Evolutionary conservation across 2,329 filamentous ascomycete species (phyloP), one percentile per base, ranked within the genome.

Genomic region (Chrysosporium queenslandicum): DNA sequence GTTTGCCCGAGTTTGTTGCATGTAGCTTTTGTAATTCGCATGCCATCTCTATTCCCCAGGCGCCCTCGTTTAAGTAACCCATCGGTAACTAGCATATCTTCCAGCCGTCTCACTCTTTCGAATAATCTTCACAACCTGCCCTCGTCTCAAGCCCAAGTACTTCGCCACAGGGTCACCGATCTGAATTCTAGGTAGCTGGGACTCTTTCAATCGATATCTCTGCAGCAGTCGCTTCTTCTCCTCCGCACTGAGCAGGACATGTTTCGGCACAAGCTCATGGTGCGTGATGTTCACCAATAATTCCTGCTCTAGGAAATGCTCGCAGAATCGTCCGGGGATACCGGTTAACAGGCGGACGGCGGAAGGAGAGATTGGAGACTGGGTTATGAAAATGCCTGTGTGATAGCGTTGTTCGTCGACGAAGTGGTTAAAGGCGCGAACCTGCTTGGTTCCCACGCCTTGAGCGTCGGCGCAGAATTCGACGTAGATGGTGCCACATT

Each of bases 101-200:
- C 92, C 92, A 12, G 92, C 92, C 52, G 92, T 98, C 77, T 97
- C 92, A 65, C 85, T 90, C 69, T 85, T 90, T 59, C 92, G 79
- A 63, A 98, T 96, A 63, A 98, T 98, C 80, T 98, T 98, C 64
- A 98, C 92, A 2, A 98, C 90, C 71, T 96, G 87, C 2, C 90
- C 89, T 66, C 90, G 80, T 74, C 86, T 85, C 66, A 98, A 74
- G 11, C 92, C 92, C 52, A 96, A 74, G 69, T 97, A 98, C 63
- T 86, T 83, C 23, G 92, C 87, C 49, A 98, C 89, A 2, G 92
- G 92, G 68, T 98, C 92, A 60, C 86, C 87, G 59, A 86, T 80
- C 69, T 95, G 81, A 62, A 98, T 95, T 53, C 92, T 80, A 3
- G 92, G 92, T 65, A 98, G 76, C 74, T 98, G 92, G 8, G 88